A percentile compares a stretch with the other conserved stretches of the same genome.
Conservation (phyloP, 2,329 filamentous ascomycete genomes). For the Alternaria rosae region DNA sequence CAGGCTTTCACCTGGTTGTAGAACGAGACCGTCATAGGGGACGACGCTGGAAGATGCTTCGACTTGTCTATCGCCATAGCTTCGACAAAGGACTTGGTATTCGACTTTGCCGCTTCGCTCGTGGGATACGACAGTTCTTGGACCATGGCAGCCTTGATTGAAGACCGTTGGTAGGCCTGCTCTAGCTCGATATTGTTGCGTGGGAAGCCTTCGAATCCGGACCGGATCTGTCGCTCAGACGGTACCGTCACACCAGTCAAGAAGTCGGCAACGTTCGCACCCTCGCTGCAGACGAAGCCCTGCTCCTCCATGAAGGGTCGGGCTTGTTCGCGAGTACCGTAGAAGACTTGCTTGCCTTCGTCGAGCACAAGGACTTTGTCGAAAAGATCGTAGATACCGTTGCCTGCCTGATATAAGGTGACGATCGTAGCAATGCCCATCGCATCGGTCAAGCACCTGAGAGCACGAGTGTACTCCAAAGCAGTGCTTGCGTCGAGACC, state of each 20-base stretch:
- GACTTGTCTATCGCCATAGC: slow-evolving; percentile 64
- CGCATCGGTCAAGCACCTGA: slow-evolving; percentile 60
- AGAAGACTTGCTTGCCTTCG: slow-evolving; percentile 79
- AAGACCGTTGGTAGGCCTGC: slow-evolving; percentile 58
- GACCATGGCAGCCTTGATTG: slow-evolving; percentile 60
- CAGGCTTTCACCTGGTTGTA: slow-evolving; percentile 61
- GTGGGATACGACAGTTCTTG: slow-evolving; percentile 66
- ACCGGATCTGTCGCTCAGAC: slow-evolving; percentile 51
- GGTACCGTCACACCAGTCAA: slow-evolving; percentile 73
- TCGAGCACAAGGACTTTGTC: slow-evolving; percentile 78
- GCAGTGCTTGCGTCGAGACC: slow-evolving; percentile 50
- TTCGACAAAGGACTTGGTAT: slow-evolving; percentile 60
- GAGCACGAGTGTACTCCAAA: slow-evolving; percentile 63
- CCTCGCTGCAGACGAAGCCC: slow-evolving; percentile 70
- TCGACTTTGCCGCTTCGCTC: slow-evolving; percentile 53
- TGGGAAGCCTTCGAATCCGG: slow-evolving; percentile 53
- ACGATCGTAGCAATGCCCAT: slow-evolving; percentile 60
- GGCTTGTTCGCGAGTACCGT: slow-evolving; percentile 67
- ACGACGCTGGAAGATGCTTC: slow-evolving; percentile 61
- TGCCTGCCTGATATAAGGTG: slow-evolving; percentile 62
- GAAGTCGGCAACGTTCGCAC: slow-evolving; percentile 75
- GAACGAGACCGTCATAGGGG: slow-evolving; percentile 58
- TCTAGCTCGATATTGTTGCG: slow-evolving; percentile 54
- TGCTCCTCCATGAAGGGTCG: slow-evolving; percentile 71
- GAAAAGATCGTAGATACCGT: slow-evolving; percentile 66